Evolutionary conservation across 2,329 filamentous ascomycete genomes (phyloP), one percentile per base, ranked within the genome.

Genomic region (Fusarium hostae): DNA sequence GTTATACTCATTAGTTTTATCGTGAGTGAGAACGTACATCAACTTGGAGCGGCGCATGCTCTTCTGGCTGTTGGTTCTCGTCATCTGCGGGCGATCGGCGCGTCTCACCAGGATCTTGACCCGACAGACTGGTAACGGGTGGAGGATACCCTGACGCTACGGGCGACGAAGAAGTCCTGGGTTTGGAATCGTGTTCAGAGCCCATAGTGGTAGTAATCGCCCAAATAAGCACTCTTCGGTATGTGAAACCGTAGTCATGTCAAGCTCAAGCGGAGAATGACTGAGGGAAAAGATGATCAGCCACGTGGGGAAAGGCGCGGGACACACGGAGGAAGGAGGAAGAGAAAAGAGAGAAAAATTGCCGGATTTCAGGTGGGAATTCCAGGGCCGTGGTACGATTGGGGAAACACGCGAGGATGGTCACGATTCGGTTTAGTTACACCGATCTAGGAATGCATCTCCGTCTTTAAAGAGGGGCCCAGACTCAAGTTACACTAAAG

Each of bases 41-140:
- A 20, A 74, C 47, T n/a, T 72, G 72, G 3, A 74, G 51, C 18
- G 68, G 71, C 9, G 32, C 51, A 15, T 68, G 68, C 24, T 60
- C 50, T 15, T 55, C 61, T 4, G 35, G 43, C 15, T 56, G 62
- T 22, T 45, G 54, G 30, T 60, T 16, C 32, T 50, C 40, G 8
- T 37, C 51, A 18, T 37, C 57, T 41, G 32, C 22, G 22, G 62
- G 52, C 34, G 62, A 44, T 35, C 35, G 56, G 59, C 40, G 30
- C 20, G 22, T 26, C 34, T 39, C 32, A 13, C 43, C 39, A 32
- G 32, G 34, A 39, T 63, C 56, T 12, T 16, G 54, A 50, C 51
- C 66, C 68, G 68, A 52, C 30, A 43, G 67, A 51, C 1, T 64
- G 54, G 68, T 66, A 55, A 43, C 55, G 37, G 41, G 59, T 54